Percentiles rank a stretch among this genome's conserved stretches.
Evolutionary conservation across 73 alveolate genomes (phyloP).

Genomic region (Stentor roeselii): DNA sequence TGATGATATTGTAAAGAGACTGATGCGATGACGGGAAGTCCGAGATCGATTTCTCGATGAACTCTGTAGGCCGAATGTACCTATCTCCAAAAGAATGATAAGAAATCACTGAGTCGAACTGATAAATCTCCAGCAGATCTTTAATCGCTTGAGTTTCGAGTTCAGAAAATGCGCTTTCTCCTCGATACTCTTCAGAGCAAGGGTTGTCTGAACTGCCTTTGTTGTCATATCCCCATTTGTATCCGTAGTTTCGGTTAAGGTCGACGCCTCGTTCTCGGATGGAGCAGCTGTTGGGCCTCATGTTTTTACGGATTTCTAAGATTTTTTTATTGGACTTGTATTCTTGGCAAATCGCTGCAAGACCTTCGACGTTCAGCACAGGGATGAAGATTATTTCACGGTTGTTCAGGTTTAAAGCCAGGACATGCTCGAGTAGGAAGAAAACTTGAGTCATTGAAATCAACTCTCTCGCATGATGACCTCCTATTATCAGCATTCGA

Average conservation of each 20-base stretch:
- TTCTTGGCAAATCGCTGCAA: slow-evolving; percentile 44
- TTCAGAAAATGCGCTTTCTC: slow-evolving; percentile 86
- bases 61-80: slow-evolving; percentile 76
- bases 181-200: slow-evolving; percentile 92
- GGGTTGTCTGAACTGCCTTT: slow-evolving; percentile 74
- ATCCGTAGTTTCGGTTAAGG: slow-evolving; percentile 92
- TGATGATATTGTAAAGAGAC: neutral
- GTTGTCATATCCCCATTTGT: slow-evolving; percentile 72
- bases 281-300: slow-evolving; percentile 36
- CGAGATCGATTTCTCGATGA: neutral
- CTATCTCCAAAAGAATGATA: slow-evolving; percentile 92
- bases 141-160: slow-evolving; percentile 82
- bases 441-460: slow-evolving; percentile 6
- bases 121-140: slow-evolving; percentile 53
- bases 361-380: slow-evolving; percentile 87
- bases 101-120: slow-evolving; percentile 71
- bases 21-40: neutral
- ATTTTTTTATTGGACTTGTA: slow-evolving; percentile 32
- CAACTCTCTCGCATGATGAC: neutral
- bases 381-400: slow-evolving; percentile 62
- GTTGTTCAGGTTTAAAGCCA: slow-evolving; percentile 24
- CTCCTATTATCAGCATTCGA: neutral
- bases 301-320: slow-evolving; percentile 67
- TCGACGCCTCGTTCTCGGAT: slow-evolving; percentile 77
- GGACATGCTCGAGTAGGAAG: neutral